Evolutionary conservation across 75 land plant genomes (phyloP).

Genomic region (Selaginella moellendorffii): DNA sequence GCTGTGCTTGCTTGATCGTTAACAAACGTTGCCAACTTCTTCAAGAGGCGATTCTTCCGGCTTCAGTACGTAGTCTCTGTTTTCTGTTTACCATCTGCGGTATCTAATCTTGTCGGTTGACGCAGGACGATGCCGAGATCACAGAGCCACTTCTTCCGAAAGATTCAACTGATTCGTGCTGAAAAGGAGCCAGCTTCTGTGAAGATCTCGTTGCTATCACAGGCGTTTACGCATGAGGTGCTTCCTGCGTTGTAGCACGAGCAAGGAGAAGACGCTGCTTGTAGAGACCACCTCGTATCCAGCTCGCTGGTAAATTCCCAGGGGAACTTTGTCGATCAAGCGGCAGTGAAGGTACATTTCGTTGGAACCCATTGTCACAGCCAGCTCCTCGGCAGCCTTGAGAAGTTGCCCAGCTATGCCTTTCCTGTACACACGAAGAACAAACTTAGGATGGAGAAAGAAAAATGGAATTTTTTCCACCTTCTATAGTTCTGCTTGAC

Average conservation of each 20-base stretch:
- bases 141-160: too few relatives aligned
- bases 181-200: too few relatives aligned
- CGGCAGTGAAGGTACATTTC: constrained; percentile 89
- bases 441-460: neutral
- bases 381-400: constrained; percentile 77
- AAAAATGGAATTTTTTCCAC: constrained; percentile 23
- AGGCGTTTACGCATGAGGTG: constrained; percentile 66
- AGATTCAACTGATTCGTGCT: too few relatives aligned
- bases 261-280: constrained; percentile 49
- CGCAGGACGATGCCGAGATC: too few relatives aligned
- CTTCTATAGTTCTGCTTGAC: constrained; percentile 39
- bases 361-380: constrained; percentile 30
- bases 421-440: constrained; percentile 35
- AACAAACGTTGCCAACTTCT: too few relatives aligned
- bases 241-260: constrained; percentile 65
- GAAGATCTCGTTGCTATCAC: neutral
- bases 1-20: too few relatives aligned
- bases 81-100: too few relatives aligned
- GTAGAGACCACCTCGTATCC: constrained; percentile 63
- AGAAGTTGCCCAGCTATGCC: constrained; percentile 80
- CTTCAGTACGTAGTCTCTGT: too few relatives aligned
- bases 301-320: constrained; percentile 64
- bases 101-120: too few relatives aligned
- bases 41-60: too few relatives aligned
- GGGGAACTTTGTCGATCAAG: constrained; percentile 57